Base-by-base conservation (phyloP, 2,329 filamentous ascomycete genomes). In the Pestalotiopsis fici region DNA sequence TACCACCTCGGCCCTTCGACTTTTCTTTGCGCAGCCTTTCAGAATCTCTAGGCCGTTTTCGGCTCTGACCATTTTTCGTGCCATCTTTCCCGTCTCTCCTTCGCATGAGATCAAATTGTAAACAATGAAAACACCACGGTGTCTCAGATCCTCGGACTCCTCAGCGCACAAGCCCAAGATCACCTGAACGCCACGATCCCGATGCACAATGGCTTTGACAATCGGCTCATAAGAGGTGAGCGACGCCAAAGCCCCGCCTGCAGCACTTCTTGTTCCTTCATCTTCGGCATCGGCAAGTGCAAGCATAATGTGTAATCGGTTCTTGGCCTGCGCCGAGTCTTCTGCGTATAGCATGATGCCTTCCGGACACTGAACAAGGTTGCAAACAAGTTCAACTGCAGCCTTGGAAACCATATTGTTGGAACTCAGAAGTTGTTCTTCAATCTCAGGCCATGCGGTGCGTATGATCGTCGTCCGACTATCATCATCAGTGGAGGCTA, bases 281-380 rank as follows among this genome's bases (percentile, higher is more conserved):
- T 98, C 94, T 63, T 97, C 92, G 1, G 93, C 90, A 75, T 98
- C 95, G 0, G 94, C 91, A 43, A 99, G 88, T 0, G 95, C 96
- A 13, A 98, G 87, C 0, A 99, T 83, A 50, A 98, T 89, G 75
- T 97, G 92, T 55, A 98, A 80, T 0, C 95, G 87, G 65, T 93
- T 90, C 28, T 86, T 87, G 0, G 94, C 92, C 69, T 91, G 87
- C 28, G 87, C 85, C 3, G 86, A 88, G 12, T 85, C 87, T 67
- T 92, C 91, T 0, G 90, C 91, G 72, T 93, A 95, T 31, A 92
- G 85, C 1, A 87, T 84, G 3, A 93, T 85, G 21, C 91, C 91
- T 43, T 90, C 85, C 0, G 90, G 87, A 1, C 86, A 86, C 66
- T 91, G 90, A 76, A 93, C 91, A 18, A 99, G 85, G 75, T 99